Evolutionary conservation across 257 asterid genomes (phyloP), one percentile per base, ranked within the genome.

Genomic region (Lantana camara): DNA sequence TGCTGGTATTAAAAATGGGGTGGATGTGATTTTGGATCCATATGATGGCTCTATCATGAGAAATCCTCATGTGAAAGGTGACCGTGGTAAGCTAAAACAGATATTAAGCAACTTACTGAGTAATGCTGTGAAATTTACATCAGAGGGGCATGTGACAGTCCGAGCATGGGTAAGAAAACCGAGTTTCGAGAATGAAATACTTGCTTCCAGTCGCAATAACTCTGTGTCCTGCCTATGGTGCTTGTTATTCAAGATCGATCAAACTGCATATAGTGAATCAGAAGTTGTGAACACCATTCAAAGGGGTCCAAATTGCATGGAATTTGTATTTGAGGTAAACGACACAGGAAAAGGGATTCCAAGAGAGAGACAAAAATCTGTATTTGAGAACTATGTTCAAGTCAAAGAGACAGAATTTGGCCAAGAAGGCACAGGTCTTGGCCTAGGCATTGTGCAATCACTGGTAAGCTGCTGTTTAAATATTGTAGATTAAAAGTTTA

Each of bases 271-370:
- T 22, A 46, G 17, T 10, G 78, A 74, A 37, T 44, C 76, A 35
- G 76, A 73, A 62, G 70, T 21, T 38, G 51, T 20, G 67, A 69
- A 59, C 6, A 46, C 8, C 35, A 63, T 71, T 49, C 77, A 74
- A 46, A 38, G 79, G 21, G 78, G 83, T 61, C 83, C 86, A 0
- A 80, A 75, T 23, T 49, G 63, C 23, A 37, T 83, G 87, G 98
- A 86, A 30, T 86, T 74, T 37, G 14, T 65, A 53, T 86, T 91
- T 52, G 95, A 91, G 70, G 95, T 91, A 35, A 79, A 72, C 42
- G 96, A 91, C 69, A 89, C 95, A 0, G 96, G 96, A 11, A 77
- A 68, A 66, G 95, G 96, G 51, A 91, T 91, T 50, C 97, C 91
- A 0, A 88, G 74, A 68, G 96, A 84, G 79, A 78, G 74, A 73